Base-by-base conservation (phyloP, 139 green algal genomes). In the Diplosphaera chodatii region DNA sequence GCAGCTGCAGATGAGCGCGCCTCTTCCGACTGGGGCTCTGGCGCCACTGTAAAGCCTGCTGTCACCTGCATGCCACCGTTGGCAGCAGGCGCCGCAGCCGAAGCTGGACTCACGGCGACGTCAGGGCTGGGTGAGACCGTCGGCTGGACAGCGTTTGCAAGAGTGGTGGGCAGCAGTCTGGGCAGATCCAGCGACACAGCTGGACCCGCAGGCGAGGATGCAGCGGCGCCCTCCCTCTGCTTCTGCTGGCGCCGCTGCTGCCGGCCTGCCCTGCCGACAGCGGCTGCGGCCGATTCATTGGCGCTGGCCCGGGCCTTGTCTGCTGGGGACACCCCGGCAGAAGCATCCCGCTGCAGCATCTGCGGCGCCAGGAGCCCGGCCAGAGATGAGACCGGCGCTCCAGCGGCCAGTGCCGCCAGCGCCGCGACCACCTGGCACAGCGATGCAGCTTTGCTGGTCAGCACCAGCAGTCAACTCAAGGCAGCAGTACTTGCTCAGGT, bases 391-490 rank as follows among this genome's bases (percentile, higher is more conserved):
- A 75, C n/a, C 18, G 80, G 37, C 34, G 77, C 70, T n/a, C 85
- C 85, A 4, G 16, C 48, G 31, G 86, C 74, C 40, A 90, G 77
- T 13, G 74, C 70, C n/a, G 74, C 63, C 65, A 91, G 63, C 1
- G 81, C 85, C 25, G 86, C 82, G 25, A 68, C 2, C 23, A 94
- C 59, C 22, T 81, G 37, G 37, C 37, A 13, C 37, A 48, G 37
- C 10, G 8, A 48, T 8, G n/a, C n/a, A n/a, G n/a, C n/a, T n/a
- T n/a, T n/a, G n/a, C n/a, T n/a, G n/a, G n/a, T n/a, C n/a, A n/a
- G 37, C 37, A 13, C 37, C 8, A 13, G 37, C 13, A 48, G 37
- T 48, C 37, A 8, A 48, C n/a, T n/a, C n/a, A 48, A 48, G 37
- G 37, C 37, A 48, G 8, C 37, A 8, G 37, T 48, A 48, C 37